Conservation (phyloP, 1,284 basidiomycete species). For the Lignosus rhinocerotis region DNA sequence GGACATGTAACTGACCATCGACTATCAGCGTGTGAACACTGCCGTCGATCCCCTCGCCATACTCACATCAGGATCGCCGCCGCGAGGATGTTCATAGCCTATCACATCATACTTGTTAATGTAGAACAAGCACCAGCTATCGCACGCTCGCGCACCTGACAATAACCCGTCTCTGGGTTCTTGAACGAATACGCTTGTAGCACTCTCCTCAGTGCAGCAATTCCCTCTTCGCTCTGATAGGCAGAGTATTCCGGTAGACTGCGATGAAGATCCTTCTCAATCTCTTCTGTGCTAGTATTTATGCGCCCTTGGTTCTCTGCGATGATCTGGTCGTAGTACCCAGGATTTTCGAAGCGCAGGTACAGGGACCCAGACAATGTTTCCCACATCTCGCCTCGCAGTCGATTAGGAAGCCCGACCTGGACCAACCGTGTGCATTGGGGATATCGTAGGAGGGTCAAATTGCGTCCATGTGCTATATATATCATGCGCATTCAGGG, state of each 20-base stretch:
- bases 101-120: background rate
- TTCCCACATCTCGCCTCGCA: constrained; percentile 99
- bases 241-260: constrained; percentile 94
- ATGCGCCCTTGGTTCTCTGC: constrained; percentile 80
- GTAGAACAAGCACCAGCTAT: background rate
- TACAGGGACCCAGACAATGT: constrained; percentile 93
- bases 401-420: constrained; percentile 93
- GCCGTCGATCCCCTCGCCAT: background rate
- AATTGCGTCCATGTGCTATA: constrained; percentile 82
- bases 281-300: constrained; percentile 95
- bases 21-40: background rate
- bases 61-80: constrained; percentile 88
- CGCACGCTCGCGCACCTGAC: constrained; percentile 51
- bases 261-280: constrained; percentile 97
- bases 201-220: constrained; percentile 84
- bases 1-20: constrained; percentile 82
- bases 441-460: constrained; percentile 93
- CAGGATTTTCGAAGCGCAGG: constrained; percentile 87
- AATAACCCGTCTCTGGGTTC: constrained; percentile 92
- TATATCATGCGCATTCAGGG: constrained; percentile 29
- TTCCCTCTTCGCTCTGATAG: constrained; percentile 88
- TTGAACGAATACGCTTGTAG: constrained; percentile 97
- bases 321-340: constrained; percentile 81
- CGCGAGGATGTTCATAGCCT: constrained; percentile 94
- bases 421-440: constrained; percentile 96